Conservation (phyloP, 176 grass and related monocot genomes). For the Musa acuminata region DNA sequence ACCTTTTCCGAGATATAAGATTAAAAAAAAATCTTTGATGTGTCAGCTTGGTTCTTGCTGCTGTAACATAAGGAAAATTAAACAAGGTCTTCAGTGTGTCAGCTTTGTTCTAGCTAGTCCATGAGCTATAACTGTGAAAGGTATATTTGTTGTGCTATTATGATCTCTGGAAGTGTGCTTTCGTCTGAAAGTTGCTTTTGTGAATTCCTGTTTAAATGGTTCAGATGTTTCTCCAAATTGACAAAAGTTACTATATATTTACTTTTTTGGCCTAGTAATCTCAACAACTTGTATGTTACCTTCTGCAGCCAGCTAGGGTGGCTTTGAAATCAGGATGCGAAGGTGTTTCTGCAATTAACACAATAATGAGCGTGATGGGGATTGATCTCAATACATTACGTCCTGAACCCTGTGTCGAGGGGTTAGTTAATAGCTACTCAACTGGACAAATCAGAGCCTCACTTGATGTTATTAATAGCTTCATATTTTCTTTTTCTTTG, state of each 20-base stretch:
- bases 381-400: slow-evolving; percentile 83
- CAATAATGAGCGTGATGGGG: slow-evolving; percentile 98
- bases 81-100: too few species aligned
- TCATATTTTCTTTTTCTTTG: background rate
- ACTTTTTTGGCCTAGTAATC: background rate
- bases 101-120: too few species aligned
- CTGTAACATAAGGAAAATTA: too few species aligned
- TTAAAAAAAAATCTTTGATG: too few species aligned
- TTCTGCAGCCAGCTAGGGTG: slow-evolving; percentile 72
- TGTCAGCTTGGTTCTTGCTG: too few species aligned
- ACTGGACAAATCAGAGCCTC: too few species aligned
- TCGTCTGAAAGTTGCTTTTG: too few species aligned
- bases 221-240: background rate
- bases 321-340: slow-evolving; percentile 82
- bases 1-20: too few species aligned
- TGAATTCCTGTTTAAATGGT: too few species aligned
- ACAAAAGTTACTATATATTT: background rate
- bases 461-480: background rate
- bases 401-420: slow-evolving; percentile 86
- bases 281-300: background rate
- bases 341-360: slow-evolving; percentile 91
- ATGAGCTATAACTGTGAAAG: too few species aligned
- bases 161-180: too few species aligned
- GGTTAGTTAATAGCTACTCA: slow-evolving; percentile 35
- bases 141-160: too few species aligned